These are phyloP conservation scores for Lotus japonicus DNA, from an alignment of 306 rosid genomes.

Conservation along the genomic window DNA sequence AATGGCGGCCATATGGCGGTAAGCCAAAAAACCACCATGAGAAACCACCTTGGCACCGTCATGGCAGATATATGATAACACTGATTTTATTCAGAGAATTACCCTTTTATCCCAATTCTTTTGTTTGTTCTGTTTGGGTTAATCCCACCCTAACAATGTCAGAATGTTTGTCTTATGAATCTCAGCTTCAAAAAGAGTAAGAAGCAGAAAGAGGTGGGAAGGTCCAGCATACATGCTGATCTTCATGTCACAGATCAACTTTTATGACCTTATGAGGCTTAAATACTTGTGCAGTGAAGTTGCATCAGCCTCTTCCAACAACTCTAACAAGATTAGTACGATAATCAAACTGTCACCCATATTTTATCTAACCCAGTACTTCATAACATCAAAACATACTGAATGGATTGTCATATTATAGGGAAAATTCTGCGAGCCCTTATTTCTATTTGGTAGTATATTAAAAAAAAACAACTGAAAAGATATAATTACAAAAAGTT, in stretches of 20 bases:
- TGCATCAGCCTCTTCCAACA: slow-evolving; percentile 4
- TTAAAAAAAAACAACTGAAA: background rate
- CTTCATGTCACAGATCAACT: background rate
- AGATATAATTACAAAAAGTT: background rate
- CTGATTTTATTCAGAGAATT: too few species aligned
- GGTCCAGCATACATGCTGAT: background rate
- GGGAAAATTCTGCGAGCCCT: background rate
- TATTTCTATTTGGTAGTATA: background rate
- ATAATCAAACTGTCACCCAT: background rate
- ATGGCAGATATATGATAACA: too few species aligned
- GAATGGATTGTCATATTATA: background rate
- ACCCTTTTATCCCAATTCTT: too few species aligned
- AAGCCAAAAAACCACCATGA: too few species aligned
- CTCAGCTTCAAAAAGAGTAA: background rate
- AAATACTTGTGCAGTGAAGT: background rate
- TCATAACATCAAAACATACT: background rate
- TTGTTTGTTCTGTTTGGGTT: too few species aligned
- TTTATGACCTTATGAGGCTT: background rate
- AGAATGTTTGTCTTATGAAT: background rate
- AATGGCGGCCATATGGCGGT: too few species aligned
- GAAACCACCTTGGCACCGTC: too few species aligned
- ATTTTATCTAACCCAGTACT: background rate
- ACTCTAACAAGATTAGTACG: background rate
- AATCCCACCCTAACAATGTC: too few species aligned
- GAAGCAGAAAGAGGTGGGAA: background rate